phyloP scores from a whole-genome alignment of 2,329 filamentous ascomycete genomes.

The Elsinoe australis region DNA sequence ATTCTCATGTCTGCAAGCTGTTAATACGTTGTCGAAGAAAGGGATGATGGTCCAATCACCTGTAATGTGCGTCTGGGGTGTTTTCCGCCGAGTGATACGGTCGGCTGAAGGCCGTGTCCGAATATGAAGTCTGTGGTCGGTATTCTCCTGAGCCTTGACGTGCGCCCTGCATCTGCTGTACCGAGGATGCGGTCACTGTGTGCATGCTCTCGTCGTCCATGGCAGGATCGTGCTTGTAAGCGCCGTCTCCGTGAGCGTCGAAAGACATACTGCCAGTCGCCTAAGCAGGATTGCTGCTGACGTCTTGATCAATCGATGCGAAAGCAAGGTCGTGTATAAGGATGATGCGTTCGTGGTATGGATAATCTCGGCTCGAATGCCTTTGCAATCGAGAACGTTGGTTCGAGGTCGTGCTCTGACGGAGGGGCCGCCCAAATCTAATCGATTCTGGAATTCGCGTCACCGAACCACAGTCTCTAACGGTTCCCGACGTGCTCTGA shows the following conservation, averaged over 20 bases:
- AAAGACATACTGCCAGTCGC: constrained; percentile 5
- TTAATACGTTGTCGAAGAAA: constrained; percentile 24
- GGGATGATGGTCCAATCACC: constrained; percentile 35
- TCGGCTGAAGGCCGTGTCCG: constrained; percentile 42
- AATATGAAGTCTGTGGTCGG: constrained; percentile 50
- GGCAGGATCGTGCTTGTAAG: constrained; percentile 26
- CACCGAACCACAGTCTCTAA: background rate
- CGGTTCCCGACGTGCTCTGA: background rate
- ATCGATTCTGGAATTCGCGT: constrained; percentile 9
- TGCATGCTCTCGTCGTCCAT: constrained; percentile 43
- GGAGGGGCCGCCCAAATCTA: constrained; percentile 14
- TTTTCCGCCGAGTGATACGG: constrained; percentile 39
- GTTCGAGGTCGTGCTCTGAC: constrained; percentile 15
- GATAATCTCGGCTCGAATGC: constrained; percentile 10
- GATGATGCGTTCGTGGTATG: background rate
- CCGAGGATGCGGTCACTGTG: constrained; percentile 39
- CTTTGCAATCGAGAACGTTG: constrained; percentile 3
- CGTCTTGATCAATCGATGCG: background rate
- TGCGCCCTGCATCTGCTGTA: constrained; percentile 25
- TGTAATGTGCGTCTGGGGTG: constrained; percentile 31
- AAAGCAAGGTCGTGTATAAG: background rate
- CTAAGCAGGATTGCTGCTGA: background rate
- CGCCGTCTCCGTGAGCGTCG: constrained; percentile 16
- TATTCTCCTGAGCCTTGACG: constrained; percentile 32
- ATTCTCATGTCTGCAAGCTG: constrained; percentile 34